A percentile compares a stretch with the other conserved stretches of the same genome.
Evolutionary conservation across 352 stramenopile genomes (phyloP).

Genomic region (Globisporangium takayamanum): DNA sequence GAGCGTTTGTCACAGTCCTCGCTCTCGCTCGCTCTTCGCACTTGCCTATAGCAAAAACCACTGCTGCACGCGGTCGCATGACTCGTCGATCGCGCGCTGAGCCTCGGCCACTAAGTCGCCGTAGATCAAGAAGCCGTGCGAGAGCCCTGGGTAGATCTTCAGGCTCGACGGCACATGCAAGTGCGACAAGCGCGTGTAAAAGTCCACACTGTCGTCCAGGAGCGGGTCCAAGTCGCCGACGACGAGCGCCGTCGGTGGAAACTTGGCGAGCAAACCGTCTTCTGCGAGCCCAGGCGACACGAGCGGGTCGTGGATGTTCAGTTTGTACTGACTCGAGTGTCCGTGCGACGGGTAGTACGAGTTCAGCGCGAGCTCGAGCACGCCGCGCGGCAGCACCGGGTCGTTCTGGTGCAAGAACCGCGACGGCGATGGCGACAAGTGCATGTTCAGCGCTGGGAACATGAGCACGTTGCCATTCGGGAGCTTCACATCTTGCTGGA

Average conservation of each 20-base stretch:
- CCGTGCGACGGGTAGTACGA: constrained; percentile 83
- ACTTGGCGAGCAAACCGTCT: constrained; percentile 65
- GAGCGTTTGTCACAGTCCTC: not conserved
- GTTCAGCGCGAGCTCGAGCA: constrained; percentile 76
- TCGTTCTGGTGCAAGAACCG: constrained; percentile 87
- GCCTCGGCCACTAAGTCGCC: constrained; percentile 74
- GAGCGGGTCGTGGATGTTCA: constrained; percentile 86
- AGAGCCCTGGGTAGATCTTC: constrained; percentile 81
- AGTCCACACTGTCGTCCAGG: constrained; percentile 88
- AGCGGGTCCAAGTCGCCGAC: constrained; percentile 83
- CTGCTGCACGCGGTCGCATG: constrained; percentile 68
- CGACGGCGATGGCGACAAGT: constrained; percentile 81
- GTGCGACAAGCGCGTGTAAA: constrained; percentile 80
- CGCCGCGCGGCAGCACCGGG: constrained; percentile 71
- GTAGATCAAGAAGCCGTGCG: constrained; percentile 86
- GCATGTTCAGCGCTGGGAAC: constrained; percentile 88
- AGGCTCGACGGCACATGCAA: constrained; percentile 71
- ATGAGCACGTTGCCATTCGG: constrained; percentile 82
- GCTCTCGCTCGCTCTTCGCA: not conserved
- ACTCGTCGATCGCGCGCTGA: constrained; percentile 76
- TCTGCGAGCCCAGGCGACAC: constrained; percentile 77
- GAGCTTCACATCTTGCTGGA: constrained; percentile 63
- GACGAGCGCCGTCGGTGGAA: constrained; percentile 78
- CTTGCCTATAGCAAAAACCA: constrained; percentile 23
- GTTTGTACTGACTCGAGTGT: constrained; percentile 81